These are phyloP conservation scores for Perkinsus marinus DNA, from an alignment of 169 alveolate species.

Conservation along the genomic window DNA sequence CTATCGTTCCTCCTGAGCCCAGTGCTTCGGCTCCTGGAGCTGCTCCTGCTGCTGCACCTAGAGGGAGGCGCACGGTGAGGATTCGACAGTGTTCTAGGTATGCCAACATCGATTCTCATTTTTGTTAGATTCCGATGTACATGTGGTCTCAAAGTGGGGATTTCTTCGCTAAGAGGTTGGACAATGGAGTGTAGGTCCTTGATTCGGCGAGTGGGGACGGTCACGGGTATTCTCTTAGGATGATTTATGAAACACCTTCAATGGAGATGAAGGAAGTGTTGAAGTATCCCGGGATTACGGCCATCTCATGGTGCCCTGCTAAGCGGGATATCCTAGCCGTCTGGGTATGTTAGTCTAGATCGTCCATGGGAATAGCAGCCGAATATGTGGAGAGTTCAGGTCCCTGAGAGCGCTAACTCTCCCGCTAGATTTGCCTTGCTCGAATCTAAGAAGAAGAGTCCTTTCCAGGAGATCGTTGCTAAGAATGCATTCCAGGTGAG, in stretches of 20 bases:
- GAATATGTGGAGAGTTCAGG: not conserved
- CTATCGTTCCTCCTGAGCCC: constrained; percentile 17
- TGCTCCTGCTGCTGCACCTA: not conserved
- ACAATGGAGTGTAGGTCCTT: not conserved
- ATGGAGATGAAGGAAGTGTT: constrained; percentile 18
- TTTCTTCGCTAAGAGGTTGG: not conserved
- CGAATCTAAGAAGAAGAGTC: constrained; percentile 10
- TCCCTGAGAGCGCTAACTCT: constrained; percentile 28
- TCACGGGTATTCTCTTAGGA: not conserved
- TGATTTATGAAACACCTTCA: constrained; percentile 23
- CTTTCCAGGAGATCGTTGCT: constrained; percentile 15
- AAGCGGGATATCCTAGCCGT: not conserved
- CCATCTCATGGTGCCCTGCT: constrained; percentile 3
- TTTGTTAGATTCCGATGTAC: not conserved
- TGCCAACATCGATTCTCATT: not conserved
- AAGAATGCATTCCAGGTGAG: constrained; percentile 25
- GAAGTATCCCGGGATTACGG: constrained; percentile 24
- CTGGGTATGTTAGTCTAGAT: not conserved
- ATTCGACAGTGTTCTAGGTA: not conserved
- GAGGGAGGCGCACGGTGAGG: not conserved
- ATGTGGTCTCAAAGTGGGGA: not conserved
- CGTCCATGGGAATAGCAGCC: not conserved
- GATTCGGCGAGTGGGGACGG: not conserved
- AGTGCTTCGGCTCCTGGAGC: constrained; percentile 22
- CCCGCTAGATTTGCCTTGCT: constrained; percentile 25